Evolutionary conservation across 192 early-diverging fungal species (phyloP).

Genomic region (Podila clonocystis): DNA sequence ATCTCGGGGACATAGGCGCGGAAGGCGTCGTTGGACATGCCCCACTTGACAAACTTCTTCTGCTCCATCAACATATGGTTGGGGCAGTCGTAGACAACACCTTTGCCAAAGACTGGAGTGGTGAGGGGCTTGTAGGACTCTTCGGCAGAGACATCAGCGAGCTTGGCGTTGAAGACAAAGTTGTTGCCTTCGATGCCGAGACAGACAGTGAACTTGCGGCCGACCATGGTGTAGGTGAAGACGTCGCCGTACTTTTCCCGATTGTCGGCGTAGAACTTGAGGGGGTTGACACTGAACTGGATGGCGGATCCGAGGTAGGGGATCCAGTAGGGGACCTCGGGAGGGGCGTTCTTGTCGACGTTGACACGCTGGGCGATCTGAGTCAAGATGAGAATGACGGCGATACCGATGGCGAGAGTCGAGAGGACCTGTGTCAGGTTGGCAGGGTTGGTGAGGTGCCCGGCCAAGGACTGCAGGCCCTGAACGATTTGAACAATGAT

Average conservation of each 20-base stretch:
- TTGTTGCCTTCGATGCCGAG: conserved; percentile 94
- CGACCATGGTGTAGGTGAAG: conserved; percentile 95
- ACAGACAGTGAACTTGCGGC: conserved; percentile 88
- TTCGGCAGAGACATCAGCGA: conserved; percentile 87
- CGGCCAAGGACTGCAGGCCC: conserved; percentile 41
- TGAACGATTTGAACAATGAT: conserved; percentile 51
- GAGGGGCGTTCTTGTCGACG: conserved; percentile 68
- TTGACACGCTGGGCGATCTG: conserved; percentile 44
- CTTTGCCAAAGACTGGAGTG: conserved; percentile 92
- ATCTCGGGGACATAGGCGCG: conserved; percentile 89
- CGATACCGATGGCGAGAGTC: conserved; percentile 41
- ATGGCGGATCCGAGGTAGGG: conserved; percentile 92
- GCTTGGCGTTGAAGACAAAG: conserved; percentile 95
- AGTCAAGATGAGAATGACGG: conserved; percentile 33
- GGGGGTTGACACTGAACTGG: conserved; percentile 88
- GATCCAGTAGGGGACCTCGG: conserved; percentile 78
- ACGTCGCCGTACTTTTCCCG: conserved; percentile 88
- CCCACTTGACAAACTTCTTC: conserved; percentile 98
- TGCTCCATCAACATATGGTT: conserved; percentile 97
- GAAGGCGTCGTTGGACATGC: conserved; percentile 88
- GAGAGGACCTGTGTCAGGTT: conserved; percentile 47
- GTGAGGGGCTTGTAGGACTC: conserved; percentile 94
- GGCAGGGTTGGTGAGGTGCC: conserved; percentile 45
- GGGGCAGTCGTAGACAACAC: conserved; percentile 96
- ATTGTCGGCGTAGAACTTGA: conserved; percentile 87